Evolutionary conservation across 2,329 filamentous ascomycete genomes (phyloP), one percentile per base, ranked within the genome.

Genomic region (Hypoxylon sp.): DNA sequence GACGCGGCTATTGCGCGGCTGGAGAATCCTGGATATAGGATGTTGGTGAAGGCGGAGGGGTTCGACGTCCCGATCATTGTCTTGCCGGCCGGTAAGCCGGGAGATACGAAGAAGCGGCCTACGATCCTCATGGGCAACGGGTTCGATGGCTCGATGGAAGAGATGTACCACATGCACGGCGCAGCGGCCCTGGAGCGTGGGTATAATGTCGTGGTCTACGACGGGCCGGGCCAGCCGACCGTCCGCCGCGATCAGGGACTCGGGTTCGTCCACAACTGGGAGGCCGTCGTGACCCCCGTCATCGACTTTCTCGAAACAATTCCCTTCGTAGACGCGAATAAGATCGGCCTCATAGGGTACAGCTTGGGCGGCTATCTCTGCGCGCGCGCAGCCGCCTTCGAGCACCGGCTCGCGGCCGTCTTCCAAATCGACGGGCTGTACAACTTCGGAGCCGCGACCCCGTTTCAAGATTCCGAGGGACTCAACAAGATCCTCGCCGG

Each of bases 161-260:
- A 84, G 11, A 74, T 79, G 17, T 80, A 80, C 59, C 82, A 84
- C 58, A 50, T 72, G 2, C 71, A 78, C 21, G 81, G 77, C 9
- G 70, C 73, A 11, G 67, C 78, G 0, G 79, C 77, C 0, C 63
- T 83, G 1, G 76, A 77, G 19, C 78, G 82, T 0, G 83, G 83
- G 1, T 82, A 76, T 70, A 83, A 85, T 57, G 76, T 78, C 30
- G 76, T 84, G 9, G 80, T 80, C 0, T 85, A 82, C 66, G 83
- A 85, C 49, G 83, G 83, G 0, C 83, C 83, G 0, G 83, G 83
- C 0, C 83, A 85, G 67, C 76, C 78, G 2, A 79, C 75, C 0
- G 79, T 82, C 1, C 78, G 80, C 9, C 79, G 83, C 0, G 63
- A 79, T 0, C 80, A 85, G 38, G 70, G 76, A 2, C 49, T 83